Base-by-base conservation (phyloP, 768 basidiomycete genomes). In the Lentinula aciculospora region DNA sequence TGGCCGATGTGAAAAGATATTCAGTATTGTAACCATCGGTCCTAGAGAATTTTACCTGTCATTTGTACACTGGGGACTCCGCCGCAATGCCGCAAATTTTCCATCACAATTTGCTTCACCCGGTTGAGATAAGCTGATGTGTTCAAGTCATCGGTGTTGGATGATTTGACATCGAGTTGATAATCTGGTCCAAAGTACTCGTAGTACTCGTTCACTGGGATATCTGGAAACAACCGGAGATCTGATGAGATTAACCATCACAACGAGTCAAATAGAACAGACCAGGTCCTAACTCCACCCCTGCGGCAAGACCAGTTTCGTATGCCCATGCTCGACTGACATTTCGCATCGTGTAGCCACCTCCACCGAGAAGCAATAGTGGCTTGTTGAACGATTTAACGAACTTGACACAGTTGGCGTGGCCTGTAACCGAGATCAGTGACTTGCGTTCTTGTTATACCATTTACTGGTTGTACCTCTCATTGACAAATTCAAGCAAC, bases 151-250 rank as follows among this genome's bases (percentile, higher is more conserved):
- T 97, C 94, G 60, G 93, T 89, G 68, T 98, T 99, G 12, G 92
- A 94, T 12, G 93, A 76, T 65, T 88, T 92, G 28, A 99, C 97
- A 68, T 99, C 93, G 31, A 99, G 81, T 68, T 94, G 85, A 66
- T 98, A 98, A 66, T 96, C 93, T 2, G 97, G 97, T 0, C 97
- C 97, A 70, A 98, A 98, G 71, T 98, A 98, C 68, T 98, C 96
- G 67, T 95, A 98, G 73, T 98, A 99, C 73, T 99, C 97, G 66
- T 98, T 99, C 62, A 95, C 88, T 2, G 97, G 97, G 55, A 99
- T 96, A 67, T 92, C 96, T 95, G 65, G n/a, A 31, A 53, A 51
- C 27, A 56, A n/a, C 4, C 5, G 23, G 31, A 21, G 46, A 27
- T 15, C 12, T 40, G 6, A 12, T 17, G 7, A 19, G 32, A 17